Conservation (phyloP, 257 asterid species). For the Coffea canephora region DNA sequence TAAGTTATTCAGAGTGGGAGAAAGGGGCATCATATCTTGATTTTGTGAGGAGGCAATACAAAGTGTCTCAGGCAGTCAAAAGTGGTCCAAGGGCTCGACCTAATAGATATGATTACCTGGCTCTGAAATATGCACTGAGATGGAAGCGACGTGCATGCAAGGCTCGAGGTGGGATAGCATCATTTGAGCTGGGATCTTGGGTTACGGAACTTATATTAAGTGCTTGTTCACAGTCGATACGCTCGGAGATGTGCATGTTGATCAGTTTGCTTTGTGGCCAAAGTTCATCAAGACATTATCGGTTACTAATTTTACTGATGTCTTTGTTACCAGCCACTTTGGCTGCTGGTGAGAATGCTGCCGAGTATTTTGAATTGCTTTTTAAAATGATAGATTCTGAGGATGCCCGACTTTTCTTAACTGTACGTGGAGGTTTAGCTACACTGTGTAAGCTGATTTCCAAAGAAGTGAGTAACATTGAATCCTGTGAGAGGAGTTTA, state of each 20-base stretch:
- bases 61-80: constrained; percentile 73
- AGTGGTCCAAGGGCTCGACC: constrained; percentile 80
- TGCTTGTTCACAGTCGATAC: constrained; percentile 96
- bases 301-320: constrained; percentile 80
- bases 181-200: constrained; percentile 98
- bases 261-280: constrained; percentile 91
- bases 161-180: constrained; percentile 62
- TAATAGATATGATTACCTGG: constrained; percentile 74
- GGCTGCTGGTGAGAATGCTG: constrained; percentile 94
- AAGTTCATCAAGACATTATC: constrained; percentile 78
- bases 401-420: constrained; percentile 91
- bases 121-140: constrained; percentile 85
- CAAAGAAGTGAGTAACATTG: constrained; percentile 76
- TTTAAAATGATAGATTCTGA: constrained; percentile 92
- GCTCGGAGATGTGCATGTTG: constrained; percentile 98
- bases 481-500: constrained; percentile 95
- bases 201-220: constrained; percentile 96
- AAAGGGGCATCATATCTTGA: constrained; percentile 97
- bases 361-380: constrained; percentile 91
- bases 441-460: constrained; percentile 79
- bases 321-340: constrained; percentile 92
- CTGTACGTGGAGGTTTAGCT: constrained; percentile 79
- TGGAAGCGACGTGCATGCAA: constrained; percentile 88
- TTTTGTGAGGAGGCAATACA: constrained; percentile 96
- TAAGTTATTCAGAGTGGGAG: constrained; percentile 98